These are phyloP conservation scores for Macrocybe gigantea DNA, from an alignment of 768 basidiomycete genomes.

Conservation along the genomic window DNA sequence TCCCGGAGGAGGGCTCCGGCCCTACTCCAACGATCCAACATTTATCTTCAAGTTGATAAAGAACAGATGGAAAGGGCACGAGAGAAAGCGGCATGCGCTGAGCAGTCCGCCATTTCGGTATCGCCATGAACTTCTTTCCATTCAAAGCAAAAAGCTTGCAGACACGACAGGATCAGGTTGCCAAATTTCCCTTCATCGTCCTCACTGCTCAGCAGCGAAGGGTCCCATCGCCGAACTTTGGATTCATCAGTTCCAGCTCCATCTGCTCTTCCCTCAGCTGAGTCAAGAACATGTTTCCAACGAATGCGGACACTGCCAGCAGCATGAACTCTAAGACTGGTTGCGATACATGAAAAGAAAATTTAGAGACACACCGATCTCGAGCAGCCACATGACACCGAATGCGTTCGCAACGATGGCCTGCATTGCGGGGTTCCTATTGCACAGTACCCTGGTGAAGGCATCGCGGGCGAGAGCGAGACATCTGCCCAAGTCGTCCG, in stretches of 20 bases:
- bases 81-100: no score
- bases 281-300: constrained; percentile 8
- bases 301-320: constrained; percentile 5
- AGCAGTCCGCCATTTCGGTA: no score
- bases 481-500: constrained; percentile 6
- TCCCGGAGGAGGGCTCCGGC: no score
- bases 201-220: no score
- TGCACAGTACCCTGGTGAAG: constrained; percentile 10
- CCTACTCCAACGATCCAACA: no score
- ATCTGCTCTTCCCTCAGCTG: constrained; percentile 8
- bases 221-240: constrained; percentile 6
- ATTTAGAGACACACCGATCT: constrained; percentile 8
- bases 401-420: constrained; percentile 7
- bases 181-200: no score
- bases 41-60: no score
- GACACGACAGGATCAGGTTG: no score
- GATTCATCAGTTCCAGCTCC: constrained; percentile 4
- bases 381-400: constrained; percentile 10
- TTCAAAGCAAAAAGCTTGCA: no score
- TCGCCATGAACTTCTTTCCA: no score
- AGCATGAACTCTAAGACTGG: background rate
- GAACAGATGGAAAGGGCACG: no score
- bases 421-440: constrained; percentile 7
- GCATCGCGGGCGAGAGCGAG: constrained; percentile 5
- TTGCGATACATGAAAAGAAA: background rate